A percentile compares a stretch with the other conserved stretches of the same genome.
Conservation (phyloP, 306 rosid species). For the Hippophae rhamnoides region DNA sequence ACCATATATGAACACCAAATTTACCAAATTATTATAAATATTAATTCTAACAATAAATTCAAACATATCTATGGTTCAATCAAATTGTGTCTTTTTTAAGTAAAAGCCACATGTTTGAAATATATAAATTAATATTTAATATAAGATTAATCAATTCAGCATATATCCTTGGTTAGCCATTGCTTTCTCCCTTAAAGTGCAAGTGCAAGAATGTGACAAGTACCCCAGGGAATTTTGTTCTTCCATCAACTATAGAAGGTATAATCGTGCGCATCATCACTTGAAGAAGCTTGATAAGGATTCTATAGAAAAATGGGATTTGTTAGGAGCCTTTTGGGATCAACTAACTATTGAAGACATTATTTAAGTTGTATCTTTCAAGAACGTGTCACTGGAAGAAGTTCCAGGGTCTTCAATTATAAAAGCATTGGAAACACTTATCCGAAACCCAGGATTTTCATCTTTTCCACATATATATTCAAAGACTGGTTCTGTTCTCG, state of each 20-base stretch:
- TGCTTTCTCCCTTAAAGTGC: constrained; percentile 57
- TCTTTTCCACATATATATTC: constrained; percentile 52
- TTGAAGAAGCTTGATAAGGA: constrained; percentile 71
- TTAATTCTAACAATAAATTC: too few species aligned
- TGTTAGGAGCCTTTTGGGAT: constrained; percentile 76
- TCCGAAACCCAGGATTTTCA: constrained; percentile 45
- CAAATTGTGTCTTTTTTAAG: too few species aligned
- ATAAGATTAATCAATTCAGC: too few species aligned
- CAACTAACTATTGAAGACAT: constrained; percentile 70
- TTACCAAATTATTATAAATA: too few species aligned
- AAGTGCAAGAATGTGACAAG: constrained; percentile 74
- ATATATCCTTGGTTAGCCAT: constrained; percentile 55
- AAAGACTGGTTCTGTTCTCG: constrained; percentile 75
- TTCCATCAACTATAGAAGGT: constrained; percentile 74
- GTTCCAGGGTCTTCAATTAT: constrained; percentile 58
- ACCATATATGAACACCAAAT: too few species aligned
- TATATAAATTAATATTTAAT: too few species aligned
- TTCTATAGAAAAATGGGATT: constrained; percentile 47
- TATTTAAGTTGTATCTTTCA: constrained; percentile 55
- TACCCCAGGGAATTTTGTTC: constrained; percentile 74
- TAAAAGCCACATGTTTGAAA: too few species aligned
- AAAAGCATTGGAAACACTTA: constrained; percentile 38
- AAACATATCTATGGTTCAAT: too few species aligned
- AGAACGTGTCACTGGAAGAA: constrained; percentile 55
- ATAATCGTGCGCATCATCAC: constrained; percentile 62